Conservation (phyloP, 2,329 filamentous ascomycete genomes). For the Penicillium nordicum region DNA sequence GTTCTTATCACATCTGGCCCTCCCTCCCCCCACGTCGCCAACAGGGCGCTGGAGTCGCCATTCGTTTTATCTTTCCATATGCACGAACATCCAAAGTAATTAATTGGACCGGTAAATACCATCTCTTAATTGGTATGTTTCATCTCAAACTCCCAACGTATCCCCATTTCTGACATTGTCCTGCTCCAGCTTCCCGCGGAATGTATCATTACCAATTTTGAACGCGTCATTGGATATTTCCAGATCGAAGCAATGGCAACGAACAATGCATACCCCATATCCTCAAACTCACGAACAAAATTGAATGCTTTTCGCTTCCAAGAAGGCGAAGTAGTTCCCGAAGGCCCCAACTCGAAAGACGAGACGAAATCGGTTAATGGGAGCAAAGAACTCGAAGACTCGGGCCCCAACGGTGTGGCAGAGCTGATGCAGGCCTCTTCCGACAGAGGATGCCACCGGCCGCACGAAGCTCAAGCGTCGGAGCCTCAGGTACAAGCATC, state of each 20-base stretch:
- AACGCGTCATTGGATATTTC: slow-evolving; percentile 14
- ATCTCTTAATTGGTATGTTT: not conserved
- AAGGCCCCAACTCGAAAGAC: slow-evolving; percentile 23
- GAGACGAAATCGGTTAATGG: slow-evolving; percentile 27
- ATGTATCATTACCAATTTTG: slow-evolving; percentile 26
- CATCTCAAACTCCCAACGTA: not conserved
- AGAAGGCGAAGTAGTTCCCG: slow-evolving; percentile 22
- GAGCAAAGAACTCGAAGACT: slow-evolving; percentile 47
- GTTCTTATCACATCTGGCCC: slow-evolving; percentile 22
- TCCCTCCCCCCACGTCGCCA: slow-evolving; percentile 5
- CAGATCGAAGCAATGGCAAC: slow-evolving; percentile 25
- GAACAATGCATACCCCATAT: slow-evolving; percentile 40
- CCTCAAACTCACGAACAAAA: slow-evolving; percentile 53
- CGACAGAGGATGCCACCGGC: slow-evolving; percentile 17
- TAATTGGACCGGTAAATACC: not conserved
- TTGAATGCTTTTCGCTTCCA: slow-evolving; percentile 55
- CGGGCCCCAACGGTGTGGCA: slow-evolving; percentile 36
- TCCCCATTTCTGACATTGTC: slow-evolving; percentile 15
- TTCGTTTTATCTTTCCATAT: slow-evolving; percentile 10
- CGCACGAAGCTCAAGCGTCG: slow-evolving; percentile 16
- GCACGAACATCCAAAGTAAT: not conserved
- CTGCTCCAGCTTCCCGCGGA: slow-evolving; percentile 15
- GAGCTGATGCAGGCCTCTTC: slow-evolving; percentile 22
- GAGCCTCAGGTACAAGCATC: slow-evolving; percentile 21
- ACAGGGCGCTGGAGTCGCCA: slow-evolving; percentile 15